Evolutionary conservation across 1,284 basidiomycete species (phyloP).

Genomic region (Waitea zeae): DNA sequence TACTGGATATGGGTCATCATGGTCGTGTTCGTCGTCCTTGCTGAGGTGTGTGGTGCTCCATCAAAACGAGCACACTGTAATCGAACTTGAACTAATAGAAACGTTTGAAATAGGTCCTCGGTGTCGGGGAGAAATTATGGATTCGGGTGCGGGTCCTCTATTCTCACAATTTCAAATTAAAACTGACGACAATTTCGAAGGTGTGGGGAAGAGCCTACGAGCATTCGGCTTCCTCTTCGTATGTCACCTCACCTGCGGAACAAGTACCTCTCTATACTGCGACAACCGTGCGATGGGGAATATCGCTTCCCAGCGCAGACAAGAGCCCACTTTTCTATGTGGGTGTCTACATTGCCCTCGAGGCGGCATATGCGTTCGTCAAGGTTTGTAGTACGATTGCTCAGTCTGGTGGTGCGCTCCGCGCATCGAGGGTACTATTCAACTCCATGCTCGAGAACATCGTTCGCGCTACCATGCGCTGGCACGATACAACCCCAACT

Average conservation of each 20-base stretch:
- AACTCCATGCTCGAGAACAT: conserved; percentile 34
- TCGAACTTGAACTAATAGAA: no score
- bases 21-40: conserved; percentile 26
- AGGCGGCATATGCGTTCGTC: conserved; percentile 25
- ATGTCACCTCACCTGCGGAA: no score
- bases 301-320: conserved; percentile 23
- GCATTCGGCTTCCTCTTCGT: conserved; percentile 1
- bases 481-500: conserved; percentile 33
- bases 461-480: conserved; percentile 47
- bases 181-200: conserved; percentile 15
- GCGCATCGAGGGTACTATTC: conserved; percentile 42
- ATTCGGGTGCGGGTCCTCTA: conserved; percentile 33
- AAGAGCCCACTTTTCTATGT: conserved; percentile 48
- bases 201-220: conserved; percentile 51
- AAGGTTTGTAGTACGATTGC: conserved; percentile 26
- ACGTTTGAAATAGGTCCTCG: conserved; percentile 19
- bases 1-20: conserved; percentile 47
- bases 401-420: conserved; percentile 43
- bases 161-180: neutral
- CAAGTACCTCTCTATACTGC: conserved; percentile 8
- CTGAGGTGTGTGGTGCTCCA: conserved; percentile 22
- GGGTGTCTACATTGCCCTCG: conserved; percentile 39
- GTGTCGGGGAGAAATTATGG: conserved; percentile 55
- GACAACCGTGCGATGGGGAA: conserved; percentile 6
- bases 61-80: no score